Percentiles rank a stretch among this genome's conserved stretches.
Evolutionary conservation across 257 asterid species (phyloP).

Genomic region (Buddleja alternifolia): DNA sequence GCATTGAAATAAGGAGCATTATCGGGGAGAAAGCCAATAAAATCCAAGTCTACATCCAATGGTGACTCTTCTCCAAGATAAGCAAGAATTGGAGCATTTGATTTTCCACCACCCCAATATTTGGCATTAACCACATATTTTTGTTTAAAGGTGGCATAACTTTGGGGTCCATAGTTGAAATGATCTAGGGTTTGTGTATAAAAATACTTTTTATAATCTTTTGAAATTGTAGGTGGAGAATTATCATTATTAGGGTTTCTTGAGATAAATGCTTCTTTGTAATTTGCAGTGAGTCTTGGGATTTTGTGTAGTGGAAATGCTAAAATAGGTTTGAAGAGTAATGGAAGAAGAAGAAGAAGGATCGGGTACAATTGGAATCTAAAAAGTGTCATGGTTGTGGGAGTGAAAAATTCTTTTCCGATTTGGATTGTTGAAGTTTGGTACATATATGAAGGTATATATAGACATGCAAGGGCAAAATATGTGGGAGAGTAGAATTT

Average conservation of each 20-base stretch:
- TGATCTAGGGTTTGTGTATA: slow-evolving; percentile 80
- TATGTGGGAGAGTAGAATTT: background rate
- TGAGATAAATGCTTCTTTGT: background rate
- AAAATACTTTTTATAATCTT: slow-evolving; percentile 43
- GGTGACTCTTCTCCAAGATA: slow-evolving; percentile 74
- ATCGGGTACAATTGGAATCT: background rate
- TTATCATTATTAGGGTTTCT: slow-evolving; percentile 11
- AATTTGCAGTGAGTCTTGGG: slow-evolving; percentile 35
- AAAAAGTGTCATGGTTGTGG: background rate
- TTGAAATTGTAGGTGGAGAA: background rate
- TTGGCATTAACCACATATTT: slow-evolving; percentile 48
- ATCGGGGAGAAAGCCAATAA: slow-evolving; percentile 49
- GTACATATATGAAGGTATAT: background rate
- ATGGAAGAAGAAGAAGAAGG: slow-evolving; percentile 18
- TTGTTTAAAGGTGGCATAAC: slow-evolving; percentile 62
- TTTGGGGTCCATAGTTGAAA: slow-evolving; percentile 64
- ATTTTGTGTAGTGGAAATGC: slow-evolving; percentile 24
- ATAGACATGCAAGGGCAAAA: background rate
- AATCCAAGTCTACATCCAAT: slow-evolving; percentile 37
- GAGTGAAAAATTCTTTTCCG: background rate
- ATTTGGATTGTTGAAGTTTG: background rate
- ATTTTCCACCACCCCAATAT: slow-evolving; percentile 57
- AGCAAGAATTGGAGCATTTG: slow-evolving; percentile 60
- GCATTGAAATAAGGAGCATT: slow-evolving; percentile 71
- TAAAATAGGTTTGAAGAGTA: slow-evolving; percentile 13